These are phyloP conservation scores for Withania somnifera DNA, from an alignment of 305 asterid species.

Conservation along the genomic window DNA sequence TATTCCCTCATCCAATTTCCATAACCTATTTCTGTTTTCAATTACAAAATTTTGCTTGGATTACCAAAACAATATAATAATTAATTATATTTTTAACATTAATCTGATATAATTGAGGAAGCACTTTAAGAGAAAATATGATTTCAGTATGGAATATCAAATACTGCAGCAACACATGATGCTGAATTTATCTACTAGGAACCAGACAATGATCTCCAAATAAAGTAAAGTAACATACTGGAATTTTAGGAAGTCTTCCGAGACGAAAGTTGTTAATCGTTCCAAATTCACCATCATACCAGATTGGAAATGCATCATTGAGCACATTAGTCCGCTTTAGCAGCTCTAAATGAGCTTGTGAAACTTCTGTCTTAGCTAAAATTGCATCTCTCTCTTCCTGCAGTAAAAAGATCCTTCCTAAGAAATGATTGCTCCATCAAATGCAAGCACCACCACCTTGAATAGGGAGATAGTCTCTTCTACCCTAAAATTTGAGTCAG, in stretches of 20 bases:
- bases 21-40: not conserved
- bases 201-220: not conserved
- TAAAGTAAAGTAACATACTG: constrained; percentile 28
- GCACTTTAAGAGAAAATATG: not conserved
- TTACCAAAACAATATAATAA: too few relatives aligned
- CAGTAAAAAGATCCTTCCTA: constrained; percentile 9
- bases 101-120: not conserved
- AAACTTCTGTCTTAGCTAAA: constrained; percentile 88
- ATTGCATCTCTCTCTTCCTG: constrained; percentile 96
- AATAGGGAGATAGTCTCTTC: not conserved
- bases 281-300: constrained; percentile 95
- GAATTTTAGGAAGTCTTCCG: constrained; percentile 96
- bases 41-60: not conserved
- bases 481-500: not conserved
- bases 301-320: constrained; percentile 91
- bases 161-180: not conserved
- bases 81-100: not conserved
- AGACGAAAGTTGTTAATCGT: constrained; percentile 93
- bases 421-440: constrained; percentile 1
- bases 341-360: constrained; percentile 92
- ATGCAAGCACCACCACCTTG: not conserved
- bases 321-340: constrained; percentile 80
- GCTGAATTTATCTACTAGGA: not conserved
- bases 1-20: not conserved
- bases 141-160: not conserved